Evolutionary conservation across 1,284 basidiomycete genomes (phyloP).

Genomic region (Ceratobasidium sp.): DNA sequence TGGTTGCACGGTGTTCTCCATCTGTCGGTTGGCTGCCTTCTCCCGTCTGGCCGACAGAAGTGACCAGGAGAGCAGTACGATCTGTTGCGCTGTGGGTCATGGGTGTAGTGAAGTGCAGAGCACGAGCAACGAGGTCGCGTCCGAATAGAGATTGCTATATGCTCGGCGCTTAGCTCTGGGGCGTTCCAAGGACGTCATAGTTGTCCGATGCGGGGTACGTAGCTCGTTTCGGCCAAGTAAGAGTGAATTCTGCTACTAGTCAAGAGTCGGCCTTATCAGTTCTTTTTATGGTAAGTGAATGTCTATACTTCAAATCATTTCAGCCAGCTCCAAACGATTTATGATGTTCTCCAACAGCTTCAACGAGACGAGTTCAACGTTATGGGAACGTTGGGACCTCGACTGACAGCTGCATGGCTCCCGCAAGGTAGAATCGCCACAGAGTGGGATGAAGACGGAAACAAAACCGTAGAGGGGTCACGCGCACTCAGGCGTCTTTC

Average conservation of each 20-base stretch:
- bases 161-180: background rate
- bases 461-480: background rate
- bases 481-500: background rate
- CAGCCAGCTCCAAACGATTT: no score
- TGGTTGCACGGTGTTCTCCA: background rate
- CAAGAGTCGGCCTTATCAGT: no score
- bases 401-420: background rate
- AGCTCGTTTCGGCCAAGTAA: background rate
- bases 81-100: background rate
- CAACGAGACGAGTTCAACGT: background rate
- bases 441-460: background rate
- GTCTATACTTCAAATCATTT: no score
- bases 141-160: background rate
- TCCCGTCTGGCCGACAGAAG: background rate
- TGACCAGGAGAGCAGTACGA: constrained; percentile 18
- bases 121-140: constrained; percentile 10
- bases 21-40: background rate
- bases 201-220: background rate
- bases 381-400: background rate
- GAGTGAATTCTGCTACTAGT: background rate
- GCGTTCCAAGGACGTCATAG: constrained; percentile 3
- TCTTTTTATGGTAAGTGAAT: no score
- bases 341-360: no score
- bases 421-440: background rate
- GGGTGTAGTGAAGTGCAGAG: background rate